Percentiles rank a stretch among this genome's conserved stretches.
phyloP scores from a whole-genome alignment of 768 basidiomycete species.

The Mycena crocata region DNA sequence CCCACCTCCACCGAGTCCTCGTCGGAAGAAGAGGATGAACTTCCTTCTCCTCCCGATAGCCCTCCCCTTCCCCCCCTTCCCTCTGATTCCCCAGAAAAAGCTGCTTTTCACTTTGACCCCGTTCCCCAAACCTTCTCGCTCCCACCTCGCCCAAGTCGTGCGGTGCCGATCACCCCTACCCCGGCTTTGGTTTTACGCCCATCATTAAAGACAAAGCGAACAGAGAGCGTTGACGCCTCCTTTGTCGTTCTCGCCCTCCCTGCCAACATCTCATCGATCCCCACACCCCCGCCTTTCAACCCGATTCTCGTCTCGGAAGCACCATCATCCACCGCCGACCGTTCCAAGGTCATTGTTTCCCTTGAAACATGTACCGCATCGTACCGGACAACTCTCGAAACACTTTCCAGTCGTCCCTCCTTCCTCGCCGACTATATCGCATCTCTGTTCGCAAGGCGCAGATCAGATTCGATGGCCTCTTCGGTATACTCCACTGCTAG shows the following conservation, averaged over 20 bases:
- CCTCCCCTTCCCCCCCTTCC: slow-evolving; percentile 71
- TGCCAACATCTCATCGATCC: slow-evolving; percentile 54
- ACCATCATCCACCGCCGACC: slow-evolving; percentile 62
- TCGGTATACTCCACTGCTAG: slow-evolving; percentile 68
- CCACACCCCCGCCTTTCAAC: slow-evolving; percentile 67
- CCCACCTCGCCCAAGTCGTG: slow-evolving; percentile 51
- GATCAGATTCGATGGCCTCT: slow-evolving; percentile 57
- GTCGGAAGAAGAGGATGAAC: slow-evolving; percentile 35
- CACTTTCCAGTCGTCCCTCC: slow-evolving; percentile 77
- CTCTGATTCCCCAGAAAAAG: slow-evolving; percentile 15
- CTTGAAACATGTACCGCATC: slow-evolving; percentile 80
- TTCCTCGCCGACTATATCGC: slow-evolving; percentile 69
- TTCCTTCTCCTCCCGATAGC: slow-evolving; percentile 52
- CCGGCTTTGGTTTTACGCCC: slow-evolving; percentile 46
- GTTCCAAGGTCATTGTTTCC: slow-evolving; percentile 72
- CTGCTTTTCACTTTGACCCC: slow-evolving; percentile 37
- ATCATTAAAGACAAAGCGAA: slow-evolving; percentile 51
- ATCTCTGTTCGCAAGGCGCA: slow-evolving; percentile 52
- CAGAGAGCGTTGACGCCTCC: slow-evolving; percentile 51
- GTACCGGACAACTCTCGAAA: slow-evolving; percentile 73
- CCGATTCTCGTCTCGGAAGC: slow-evolving; percentile 73
- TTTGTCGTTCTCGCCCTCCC: slow-evolving; percentile 63
- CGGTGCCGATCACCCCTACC: slow-evolving; percentile 43
- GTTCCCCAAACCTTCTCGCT: slow-evolving; percentile 38
- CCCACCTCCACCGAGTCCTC: slow-evolving; percentile 18